phyloP scores from a whole-genome alignment of 2,329 filamentous ascomycete genomes.

The Neonectria punicea region DNA sequence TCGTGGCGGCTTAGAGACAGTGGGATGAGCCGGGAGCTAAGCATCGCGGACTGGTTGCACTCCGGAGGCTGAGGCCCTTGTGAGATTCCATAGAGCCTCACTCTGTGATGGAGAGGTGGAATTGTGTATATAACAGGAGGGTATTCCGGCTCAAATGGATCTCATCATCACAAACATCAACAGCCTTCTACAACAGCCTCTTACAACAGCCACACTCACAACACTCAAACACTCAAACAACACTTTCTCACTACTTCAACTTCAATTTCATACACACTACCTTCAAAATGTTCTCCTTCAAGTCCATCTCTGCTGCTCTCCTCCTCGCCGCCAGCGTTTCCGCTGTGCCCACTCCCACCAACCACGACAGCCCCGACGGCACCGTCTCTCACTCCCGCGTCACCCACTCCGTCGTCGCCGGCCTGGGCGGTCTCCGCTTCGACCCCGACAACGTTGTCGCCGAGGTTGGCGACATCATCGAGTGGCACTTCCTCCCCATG shows the following conservation, averaged over 20 bases:
- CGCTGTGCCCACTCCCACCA: constrained; percentile 48
- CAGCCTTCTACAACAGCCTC: constrained; percentile 13
- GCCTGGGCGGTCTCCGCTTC: constrained; percentile 58
- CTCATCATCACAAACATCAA: constrained; percentile 28
- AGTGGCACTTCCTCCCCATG: constrained; percentile 64
- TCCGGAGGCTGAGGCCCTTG: constrained; percentile 7
- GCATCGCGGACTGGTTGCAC: constrained; percentile 1
- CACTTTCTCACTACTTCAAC: background rate
- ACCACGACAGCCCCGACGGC: constrained; percentile 40
- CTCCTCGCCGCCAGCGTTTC: constrained; percentile 45
- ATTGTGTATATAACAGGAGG: constrained; percentile 39
- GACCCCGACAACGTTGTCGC: constrained; percentile 62
- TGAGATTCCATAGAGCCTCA: constrained; percentile 10
- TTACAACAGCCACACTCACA: constrained; percentile 2
- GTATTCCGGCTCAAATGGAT: constrained; percentile 12
- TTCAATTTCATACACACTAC: background rate
- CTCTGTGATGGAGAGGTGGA: background rate
- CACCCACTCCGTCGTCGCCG: constrained; percentile 59
- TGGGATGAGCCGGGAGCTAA: constrained; percentile 13
- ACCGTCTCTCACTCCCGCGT: constrained; percentile 52
- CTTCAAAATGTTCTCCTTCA: constrained; percentile 48
- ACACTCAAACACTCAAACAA: background rate
- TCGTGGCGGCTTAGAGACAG: constrained; percentile 15
- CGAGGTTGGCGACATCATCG: constrained; percentile 59
- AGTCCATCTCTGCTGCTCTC: constrained; percentile 43